Evolutionary conservation across 164 flowering plant genomes (phyloP), one percentile per base, ranked within the genome.

Genomic region (Euptelea pleiosperma): DNA sequence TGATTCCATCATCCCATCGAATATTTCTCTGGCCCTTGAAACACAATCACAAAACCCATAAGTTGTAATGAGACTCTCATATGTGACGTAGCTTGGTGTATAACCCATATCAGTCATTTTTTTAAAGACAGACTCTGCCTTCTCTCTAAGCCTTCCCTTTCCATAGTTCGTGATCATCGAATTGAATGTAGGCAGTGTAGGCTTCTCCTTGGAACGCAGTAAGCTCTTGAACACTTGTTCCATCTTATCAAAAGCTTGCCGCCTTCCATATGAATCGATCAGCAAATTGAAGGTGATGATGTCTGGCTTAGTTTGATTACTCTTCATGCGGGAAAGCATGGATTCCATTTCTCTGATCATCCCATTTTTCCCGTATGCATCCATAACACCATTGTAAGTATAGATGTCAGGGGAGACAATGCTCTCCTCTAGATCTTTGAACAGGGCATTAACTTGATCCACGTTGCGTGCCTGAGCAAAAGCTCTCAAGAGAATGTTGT

Each of bases 301-400:
- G 40, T 93, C 94, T 9, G 99, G 97, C 74, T 80, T 90, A 58
- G 78, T 73, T 64, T 86, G 84, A 36, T 73, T 68, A 48, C 79
- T 78, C 57, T 82, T 90, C 97, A 93, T 93, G 18, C 77, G 82
- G 22, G 87, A 14, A 57, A 93, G 91, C 31, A 83, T 69, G 15
- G 72, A 62, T 61, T 90, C 97, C 99, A 93, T 90, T 71, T 93
- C 99, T 62, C 69, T 73, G 29, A 93, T 77, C 96, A 84, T 84
- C 60, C 97, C 96, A 57, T 78, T 82, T 62, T 93, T 90, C 54
- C 99, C 99, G 60, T 82, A 93, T 4, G 87, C 99, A 81, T 93
- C 97, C 97, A 90, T 86, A 62, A 93, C 89, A 29, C 97, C 97
- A 50, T 93, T 93, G 55, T 62, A 90, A 2, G 99, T 93, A 67